Conservation (phyloP, 148 eudicot genomes). For the Rhododendron vialii region DNA sequence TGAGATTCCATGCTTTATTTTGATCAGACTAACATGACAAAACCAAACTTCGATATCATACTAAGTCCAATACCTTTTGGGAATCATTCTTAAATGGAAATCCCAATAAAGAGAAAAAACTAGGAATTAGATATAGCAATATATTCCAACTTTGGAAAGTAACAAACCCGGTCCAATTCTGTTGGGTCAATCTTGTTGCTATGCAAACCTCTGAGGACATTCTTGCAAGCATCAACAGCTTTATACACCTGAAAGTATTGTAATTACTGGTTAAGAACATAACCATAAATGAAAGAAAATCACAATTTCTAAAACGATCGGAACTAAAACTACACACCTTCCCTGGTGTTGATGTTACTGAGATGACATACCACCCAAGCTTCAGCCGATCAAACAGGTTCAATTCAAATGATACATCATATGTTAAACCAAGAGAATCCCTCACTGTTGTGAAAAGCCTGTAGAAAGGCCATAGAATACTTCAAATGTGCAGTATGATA, state of each 20-base stretch:
- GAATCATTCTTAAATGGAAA: not conserved
- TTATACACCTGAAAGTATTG: conserved; percentile 60
- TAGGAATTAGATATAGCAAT: not conserved
- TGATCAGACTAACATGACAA: not conserved
- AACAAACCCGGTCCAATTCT: conserved; percentile 91
- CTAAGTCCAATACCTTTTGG: not conserved
- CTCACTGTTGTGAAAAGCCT: conserved; percentile 98
- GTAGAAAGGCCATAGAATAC: conserved; percentile 14
- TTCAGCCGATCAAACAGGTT: conserved; percentile 89
- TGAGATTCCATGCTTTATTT: not conserved
- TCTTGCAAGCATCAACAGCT: conserved; percentile 99
- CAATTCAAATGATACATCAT: conserved; percentile 92
- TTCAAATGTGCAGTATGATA: not conserved
- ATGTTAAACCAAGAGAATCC: conserved; percentile 94
- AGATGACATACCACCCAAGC: conserved; percentile 97
- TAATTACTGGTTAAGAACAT: conserved; percentile 3
- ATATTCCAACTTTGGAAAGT: not conserved
- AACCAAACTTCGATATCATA: not conserved
- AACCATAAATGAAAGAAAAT: not conserved
- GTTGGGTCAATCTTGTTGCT: conserved; percentile 67
- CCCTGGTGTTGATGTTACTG: conserved; percentile 95
- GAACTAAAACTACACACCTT: conserved; percentile 51
- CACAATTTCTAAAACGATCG: not conserved
- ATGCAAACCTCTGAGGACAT: conserved; percentile 86
- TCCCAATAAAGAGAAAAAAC: not conserved